Evolutionary conservation across 768 basidiomycete species (phyloP).

Genomic region (Tulasnella sp.): DNA sequence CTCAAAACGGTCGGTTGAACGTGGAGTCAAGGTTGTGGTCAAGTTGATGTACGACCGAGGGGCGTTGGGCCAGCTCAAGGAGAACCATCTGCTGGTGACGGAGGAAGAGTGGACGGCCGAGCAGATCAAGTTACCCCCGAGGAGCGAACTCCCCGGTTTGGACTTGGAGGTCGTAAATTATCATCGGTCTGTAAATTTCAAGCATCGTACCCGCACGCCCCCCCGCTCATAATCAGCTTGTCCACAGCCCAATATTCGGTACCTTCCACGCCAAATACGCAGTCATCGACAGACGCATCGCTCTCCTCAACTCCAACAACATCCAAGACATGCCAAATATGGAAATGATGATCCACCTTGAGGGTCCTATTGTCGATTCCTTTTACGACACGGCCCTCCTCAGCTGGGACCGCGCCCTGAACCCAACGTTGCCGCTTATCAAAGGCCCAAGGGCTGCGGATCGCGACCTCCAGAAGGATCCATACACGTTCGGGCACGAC

Average conservation of each 20-base stretch:
- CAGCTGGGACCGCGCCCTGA: constrained; percentile 58
- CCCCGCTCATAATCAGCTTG: constrained; percentile 43
- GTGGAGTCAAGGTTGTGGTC: constrained; percentile 54
- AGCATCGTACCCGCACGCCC: constrained; percentile 34
- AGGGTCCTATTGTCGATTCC: constrained; percentile 69
- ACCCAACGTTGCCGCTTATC: constrained; percentile 43
- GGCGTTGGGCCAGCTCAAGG: constrained; percentile 55
- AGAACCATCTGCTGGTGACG: constrained; percentile 55
- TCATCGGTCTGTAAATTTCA: constrained; percentile 43
- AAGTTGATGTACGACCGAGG: constrained; percentile 75
- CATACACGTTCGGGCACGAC: constrained; percentile 51
- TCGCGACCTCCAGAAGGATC: constrained; percentile 34
- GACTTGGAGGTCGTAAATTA: constrained; percentile 64
- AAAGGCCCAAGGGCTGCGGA: constrained; percentile 14
- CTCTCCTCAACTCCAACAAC: constrained; percentile 67
- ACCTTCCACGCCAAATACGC: constrained; percentile 76
- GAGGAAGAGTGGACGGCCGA: constrained; percentile 49
- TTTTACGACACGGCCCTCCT: constrained; percentile 71
- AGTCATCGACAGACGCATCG: constrained; percentile 69
- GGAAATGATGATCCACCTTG: constrained; percentile 70
- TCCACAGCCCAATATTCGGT: constrained; percentile 53
- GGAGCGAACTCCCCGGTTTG: constrained; percentile 62
- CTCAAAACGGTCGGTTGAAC: constrained; percentile 50
- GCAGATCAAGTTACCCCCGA: constrained; percentile 56
- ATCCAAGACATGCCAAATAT: constrained; percentile 60